Evolutionary conservation across 2,329 filamentous ascomycete genomes (phyloP).

Genomic region (Claviceps cyperi): DNA sequence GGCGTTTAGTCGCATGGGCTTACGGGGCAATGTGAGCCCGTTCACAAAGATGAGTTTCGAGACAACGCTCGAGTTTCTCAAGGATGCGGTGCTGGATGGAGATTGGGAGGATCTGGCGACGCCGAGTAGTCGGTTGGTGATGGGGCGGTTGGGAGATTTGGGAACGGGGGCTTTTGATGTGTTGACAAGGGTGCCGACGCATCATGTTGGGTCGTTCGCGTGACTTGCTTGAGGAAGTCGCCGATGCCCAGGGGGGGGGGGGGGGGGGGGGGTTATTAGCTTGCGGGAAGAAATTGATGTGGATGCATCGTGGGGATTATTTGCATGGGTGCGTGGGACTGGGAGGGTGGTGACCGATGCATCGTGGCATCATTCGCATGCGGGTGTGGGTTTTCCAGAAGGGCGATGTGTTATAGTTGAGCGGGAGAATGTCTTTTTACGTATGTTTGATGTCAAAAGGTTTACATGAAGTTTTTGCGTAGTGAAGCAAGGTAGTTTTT

Average conservation of each 20-base stretch:
- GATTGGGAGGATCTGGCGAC: conserved; percentile 81
- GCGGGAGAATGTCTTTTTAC: too few relatives aligned
- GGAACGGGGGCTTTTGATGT: conserved; percentile 92
- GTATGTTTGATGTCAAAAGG: too few relatives aligned
- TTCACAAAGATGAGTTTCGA: conserved; percentile 99
- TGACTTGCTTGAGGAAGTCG: neutral
- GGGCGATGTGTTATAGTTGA: too few relatives aligned
- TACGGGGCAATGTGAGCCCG: conserved; percentile 72
- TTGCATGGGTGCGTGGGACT: too few relatives aligned
- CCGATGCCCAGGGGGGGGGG: too few relatives aligned
- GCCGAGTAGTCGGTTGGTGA: conserved; percentile 77
- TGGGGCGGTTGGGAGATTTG: conserved; percentile 66
- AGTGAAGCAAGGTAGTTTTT: too few relatives aligned
- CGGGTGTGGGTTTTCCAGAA: neutral
- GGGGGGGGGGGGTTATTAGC: too few relatives aligned
- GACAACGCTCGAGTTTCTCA: conserved; percentile 86
- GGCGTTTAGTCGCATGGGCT: conserved; percentile 82
- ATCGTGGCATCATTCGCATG: neutral
- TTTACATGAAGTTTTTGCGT: too few relatives aligned
- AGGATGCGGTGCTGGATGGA: conserved; percentile 77
- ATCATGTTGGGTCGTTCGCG: conserved; percentile 18
- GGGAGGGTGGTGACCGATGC: too few relatives aligned
- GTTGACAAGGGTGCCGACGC: conserved; percentile 45
- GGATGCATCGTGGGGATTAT: too few relatives aligned
- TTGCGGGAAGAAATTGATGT: too few relatives aligned